A percentile compares a stretch with the other conserved stretches of the same genome.
These are phyloP conservation scores for Endoconidiophora laricicola DNA, from an alignment of 2,329 filamentous ascomycete genomes.

Conservation along the genomic window DNA sequence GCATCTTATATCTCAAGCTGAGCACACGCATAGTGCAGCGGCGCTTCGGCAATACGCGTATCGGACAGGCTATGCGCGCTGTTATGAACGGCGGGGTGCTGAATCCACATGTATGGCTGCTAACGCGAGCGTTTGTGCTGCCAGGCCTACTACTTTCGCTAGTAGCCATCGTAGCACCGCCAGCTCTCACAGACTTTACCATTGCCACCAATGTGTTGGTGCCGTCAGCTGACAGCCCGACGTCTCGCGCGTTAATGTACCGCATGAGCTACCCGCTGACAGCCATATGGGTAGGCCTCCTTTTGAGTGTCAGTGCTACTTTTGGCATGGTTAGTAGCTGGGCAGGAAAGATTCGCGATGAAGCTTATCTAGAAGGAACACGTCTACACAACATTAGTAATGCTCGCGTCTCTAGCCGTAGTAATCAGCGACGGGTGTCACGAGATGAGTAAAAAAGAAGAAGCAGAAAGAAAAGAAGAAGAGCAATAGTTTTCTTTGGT, in stretches of 20 bases:
- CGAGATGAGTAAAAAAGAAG: background rate
- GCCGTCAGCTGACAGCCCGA: conserved; percentile 17
- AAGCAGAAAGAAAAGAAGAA: background rate
- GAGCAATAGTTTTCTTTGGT: too few species aligned
- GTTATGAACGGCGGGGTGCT: conserved; percentile 62
- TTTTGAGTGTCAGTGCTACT: conserved; percentile 31
- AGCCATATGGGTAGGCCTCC: conserved; percentile 29
- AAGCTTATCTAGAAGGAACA: conserved; percentile 92
- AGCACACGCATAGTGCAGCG: conserved; percentile 31
- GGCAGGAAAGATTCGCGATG: conserved; percentile 72
- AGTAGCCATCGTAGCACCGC: conserved; percentile 47
- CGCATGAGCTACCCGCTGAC: conserved; percentile 54
- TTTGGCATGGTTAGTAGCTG: conserved; percentile 51
- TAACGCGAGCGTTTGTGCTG: conserved; percentile 75
- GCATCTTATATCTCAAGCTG: conserved; percentile 78
- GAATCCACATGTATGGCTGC: conserved; percentile 58
- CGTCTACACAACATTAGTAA: conserved; percentile 78
- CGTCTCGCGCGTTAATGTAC: conserved; percentile 26
- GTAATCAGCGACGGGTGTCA: background rate
- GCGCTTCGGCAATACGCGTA: conserved; percentile 31
- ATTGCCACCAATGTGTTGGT: conserved; percentile 8
- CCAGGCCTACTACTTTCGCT: conserved; percentile 49
- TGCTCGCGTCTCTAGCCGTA: background rate
- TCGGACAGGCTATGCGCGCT: conserved; percentile 56
- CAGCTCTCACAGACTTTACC: conserved; percentile 20